These are phyloP conservation scores for Elaeis oleifera DNA, from an alignment of 202 grass and related monocot species.

Conservation along the genomic window DNA sequence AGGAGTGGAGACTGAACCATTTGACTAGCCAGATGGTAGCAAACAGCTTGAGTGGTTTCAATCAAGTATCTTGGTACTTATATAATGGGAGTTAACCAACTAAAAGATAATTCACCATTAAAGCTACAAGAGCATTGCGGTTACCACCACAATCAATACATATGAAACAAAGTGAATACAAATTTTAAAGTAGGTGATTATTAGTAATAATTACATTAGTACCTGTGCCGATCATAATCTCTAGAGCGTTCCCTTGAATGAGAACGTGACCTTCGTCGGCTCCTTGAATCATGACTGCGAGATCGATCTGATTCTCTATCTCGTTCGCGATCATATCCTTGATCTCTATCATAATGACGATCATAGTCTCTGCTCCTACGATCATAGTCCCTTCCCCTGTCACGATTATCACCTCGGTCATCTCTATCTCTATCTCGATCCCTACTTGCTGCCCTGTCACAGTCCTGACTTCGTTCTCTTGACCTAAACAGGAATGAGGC, in stretches of 20 bases:
- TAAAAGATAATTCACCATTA: too few relatives aligned
- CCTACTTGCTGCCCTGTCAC: constrained; percentile 47
- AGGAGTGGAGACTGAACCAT: too few relatives aligned
- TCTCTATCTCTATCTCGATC: constrained; percentile 47
- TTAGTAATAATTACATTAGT: constrained; percentile 4
- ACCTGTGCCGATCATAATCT: constrained; percentile 61
- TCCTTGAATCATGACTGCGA: constrained; percentile 63
- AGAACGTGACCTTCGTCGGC: constrained; percentile 56
- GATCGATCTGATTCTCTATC: constrained; percentile 50
- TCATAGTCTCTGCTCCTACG: constrained; percentile 52
- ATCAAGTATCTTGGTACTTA: too few relatives aligned
- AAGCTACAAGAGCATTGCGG: too few relatives aligned
- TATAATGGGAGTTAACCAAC: too few relatives aligned
- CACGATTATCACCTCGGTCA: constrained; percentile 37
- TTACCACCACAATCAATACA: too few relatives aligned
- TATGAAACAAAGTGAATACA: too few relatives aligned
- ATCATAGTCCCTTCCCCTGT: constrained; percentile 73
- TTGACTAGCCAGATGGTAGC: too few relatives aligned
- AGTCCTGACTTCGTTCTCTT: constrained; percentile 63
- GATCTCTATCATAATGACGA: constrained; percentile 49
- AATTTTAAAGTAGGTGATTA: too few relatives aligned
- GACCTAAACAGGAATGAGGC: constrained; percentile 39
- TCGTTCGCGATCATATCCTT: constrained; percentile 58
- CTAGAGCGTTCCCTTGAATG: constrained; percentile 44
- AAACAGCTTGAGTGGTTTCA: too few relatives aligned